Base-by-base conservation (phyloP, 179 eudicot species). In the Carnegiea gigantea region DNA sequence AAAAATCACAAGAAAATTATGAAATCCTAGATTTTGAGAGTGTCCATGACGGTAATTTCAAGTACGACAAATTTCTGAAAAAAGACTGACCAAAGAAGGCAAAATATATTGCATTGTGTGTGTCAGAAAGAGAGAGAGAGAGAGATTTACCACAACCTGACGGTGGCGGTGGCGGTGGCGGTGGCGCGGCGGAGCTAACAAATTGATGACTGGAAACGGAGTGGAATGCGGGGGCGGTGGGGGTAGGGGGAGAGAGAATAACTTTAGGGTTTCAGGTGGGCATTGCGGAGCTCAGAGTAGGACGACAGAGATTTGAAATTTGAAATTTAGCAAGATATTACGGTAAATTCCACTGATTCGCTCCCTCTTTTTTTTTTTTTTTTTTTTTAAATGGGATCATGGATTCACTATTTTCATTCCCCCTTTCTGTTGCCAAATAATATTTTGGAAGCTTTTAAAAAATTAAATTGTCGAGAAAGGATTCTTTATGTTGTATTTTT, bases 261-360 rank as follows among this genome's bases (percentile, higher is more conserved):
- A 43, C 48, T n/a, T 80, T 80, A 80, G 83, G 83, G 83, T 80
- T 80, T 80, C 74, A 62, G 65, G 83, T 49, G 43, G 64, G 12
- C 78, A 80, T 75, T 78, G 74, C 44, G 73, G 73, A 80, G 83
- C 73, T 73, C 15, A 54, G 77, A 59, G 77, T 20, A 40, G 38
- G 6, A 57, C 2, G 73, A 57, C 54, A 80, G 64, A 80, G 83
- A 74, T 80, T 80, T 80, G 78, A 80, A 80, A 24, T 80, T 80
- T 80, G 83, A 80, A 80, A 74, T 28, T 28, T 49, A n/a, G 60
- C 59, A 24, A 48, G 77, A 26, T 75, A 70, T 70, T 38, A 70
- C n/a, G 44, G 21, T 70, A 17, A 70, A 30, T 33, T 30, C 75
- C 48, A 70, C 44, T 6, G 13, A 40, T 40, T 7, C 8, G 9